A percentile compares a stretch with the other conserved stretches of the same genome.
Conservation (phyloP, 768 basidiomycete genomes). For the Auricularia sp. region DNA sequence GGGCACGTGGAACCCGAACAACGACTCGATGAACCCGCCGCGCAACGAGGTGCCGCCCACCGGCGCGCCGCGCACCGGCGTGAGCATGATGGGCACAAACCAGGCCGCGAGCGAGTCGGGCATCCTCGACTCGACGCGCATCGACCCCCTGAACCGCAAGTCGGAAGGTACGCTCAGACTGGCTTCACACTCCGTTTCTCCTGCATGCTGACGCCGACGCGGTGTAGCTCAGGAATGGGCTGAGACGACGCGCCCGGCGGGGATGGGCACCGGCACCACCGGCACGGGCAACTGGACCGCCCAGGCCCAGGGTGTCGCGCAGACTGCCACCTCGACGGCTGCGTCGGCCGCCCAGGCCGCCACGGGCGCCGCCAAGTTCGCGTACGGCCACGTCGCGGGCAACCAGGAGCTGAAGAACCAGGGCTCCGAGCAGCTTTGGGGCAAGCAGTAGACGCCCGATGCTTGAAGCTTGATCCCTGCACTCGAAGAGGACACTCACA, state of each 20-base stretch:
- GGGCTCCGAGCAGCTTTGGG: neutral
- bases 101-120: neutral
- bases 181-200: neutral
- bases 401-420: neutral
- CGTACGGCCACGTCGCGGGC: neutral
- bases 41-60: too few species aligned
- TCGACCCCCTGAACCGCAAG: neutral
- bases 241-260: neutral
- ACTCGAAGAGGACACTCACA: neutral
- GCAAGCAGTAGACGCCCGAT: neutral
- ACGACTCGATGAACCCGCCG: too few species aligned
- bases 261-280: neutral
- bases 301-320: neutral
- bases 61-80: too few species aligned
- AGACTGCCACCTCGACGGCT: neutral
- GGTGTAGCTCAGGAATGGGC: neutral
- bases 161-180: neutral
- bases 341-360: neutral
- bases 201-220: neutral
- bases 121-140: neutral
- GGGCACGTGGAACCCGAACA: too few species aligned
- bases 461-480: too few species aligned
- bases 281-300: neutral
- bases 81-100: neutral
- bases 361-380: neutral